phyloP scores from a whole-genome alignment of 805 yeast species.

The Candida ipomoeae region DNA sequence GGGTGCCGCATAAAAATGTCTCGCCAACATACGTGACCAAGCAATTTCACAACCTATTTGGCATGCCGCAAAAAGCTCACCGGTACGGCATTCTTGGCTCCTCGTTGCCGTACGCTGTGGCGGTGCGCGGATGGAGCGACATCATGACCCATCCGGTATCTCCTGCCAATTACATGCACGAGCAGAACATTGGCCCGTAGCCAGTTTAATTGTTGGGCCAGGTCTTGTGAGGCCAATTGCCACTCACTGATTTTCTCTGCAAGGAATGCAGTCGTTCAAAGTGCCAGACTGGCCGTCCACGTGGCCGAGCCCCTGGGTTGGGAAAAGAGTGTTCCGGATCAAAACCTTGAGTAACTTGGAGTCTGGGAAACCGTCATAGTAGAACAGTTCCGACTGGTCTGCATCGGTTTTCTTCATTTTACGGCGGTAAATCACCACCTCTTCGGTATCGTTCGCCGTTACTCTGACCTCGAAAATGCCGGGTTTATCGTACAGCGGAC shows the following conservation, averaged over 20 bases:
- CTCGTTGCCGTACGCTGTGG: conserved; percentile 51
- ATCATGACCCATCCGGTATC: neutral
- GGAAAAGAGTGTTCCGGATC: conserved; percentile 57
- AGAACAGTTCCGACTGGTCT: conserved; percentile 26
- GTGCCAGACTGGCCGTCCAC: conserved; percentile 38
- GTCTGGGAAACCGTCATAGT: conserved; percentile 79
- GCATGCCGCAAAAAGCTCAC: conserved; percentile 47
- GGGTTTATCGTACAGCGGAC: conserved; percentile 22
- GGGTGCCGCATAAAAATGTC: conserved; percentile 28
- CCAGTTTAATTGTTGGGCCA: no score
- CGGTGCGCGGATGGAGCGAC: conserved; percentile 41
- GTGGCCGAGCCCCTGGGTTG: conserved; percentile 57
- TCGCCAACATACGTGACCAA: conserved; percentile 53
- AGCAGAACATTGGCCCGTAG: neutral
- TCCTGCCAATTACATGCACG: neutral
- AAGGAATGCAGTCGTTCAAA: conserved; percentile 13
- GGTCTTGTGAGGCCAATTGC: no score
- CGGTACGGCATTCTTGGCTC: conserved; percentile 44
- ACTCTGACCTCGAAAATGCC: conserved; percentile 19
- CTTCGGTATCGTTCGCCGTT: conserved; percentile 3
- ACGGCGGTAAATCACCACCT: conserved; percentile 49
- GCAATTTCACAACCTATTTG: conserved; percentile 52
- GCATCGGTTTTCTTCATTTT: conserved; percentile 38
- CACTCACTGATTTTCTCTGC: conserved; percentile 10
- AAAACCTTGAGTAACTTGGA: conserved; percentile 70